These are phyloP conservation scores for Citrus hindsii DNA, from an alignment of 345 rosid genomes.

Conservation along the genomic window DNA sequence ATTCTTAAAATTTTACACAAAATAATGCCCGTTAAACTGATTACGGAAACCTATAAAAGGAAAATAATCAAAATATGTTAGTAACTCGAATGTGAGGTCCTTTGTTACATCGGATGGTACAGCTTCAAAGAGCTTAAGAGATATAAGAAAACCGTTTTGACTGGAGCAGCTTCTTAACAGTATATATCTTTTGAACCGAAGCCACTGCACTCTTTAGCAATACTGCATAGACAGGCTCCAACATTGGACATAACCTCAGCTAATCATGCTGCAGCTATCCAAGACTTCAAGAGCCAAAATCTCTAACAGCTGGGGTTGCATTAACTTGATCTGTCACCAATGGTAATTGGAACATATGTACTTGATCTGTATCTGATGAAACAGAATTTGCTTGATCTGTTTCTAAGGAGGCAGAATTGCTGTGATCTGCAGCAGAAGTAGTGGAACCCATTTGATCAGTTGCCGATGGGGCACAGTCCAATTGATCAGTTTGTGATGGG, in stretches of 20 bases:
- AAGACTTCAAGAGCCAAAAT: constrained; percentile 25
- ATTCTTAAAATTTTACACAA: constrained; percentile 9
- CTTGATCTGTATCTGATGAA: neutral
- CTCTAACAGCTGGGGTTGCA: neutral
- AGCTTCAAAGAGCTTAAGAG: constrained; percentile 4
- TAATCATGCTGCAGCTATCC: neutral
- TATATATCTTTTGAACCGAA: neutral
- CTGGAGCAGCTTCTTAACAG: neutral
- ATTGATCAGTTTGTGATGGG: neutral
- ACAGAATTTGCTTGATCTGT: neutral
- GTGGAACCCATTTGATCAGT: constrained; percentile 7
- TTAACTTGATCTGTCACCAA: constrained; percentile 3
- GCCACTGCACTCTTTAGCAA: constrained; percentile 2
- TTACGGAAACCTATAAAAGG: constrained; percentile 10
- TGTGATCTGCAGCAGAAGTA: constrained; percentile 17
- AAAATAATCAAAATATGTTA: neutral
- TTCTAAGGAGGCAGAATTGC: neutral
- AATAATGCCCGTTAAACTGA: constrained; percentile 3
- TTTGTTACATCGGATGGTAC: constrained; percentile 12
- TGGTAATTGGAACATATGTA: neutral
- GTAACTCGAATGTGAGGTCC: constrained; percentile 12
- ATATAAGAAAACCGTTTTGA: neutral
- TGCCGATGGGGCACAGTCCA: neutral
- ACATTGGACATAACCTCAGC: neutral
- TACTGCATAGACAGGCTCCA: neutral